A percentile compares a stretch with the other conserved stretches of the same genome.
Evolutionary conservation across 805 yeast species (phyloP).

Genomic region (Hanseniaspora meyeri): DNA sequence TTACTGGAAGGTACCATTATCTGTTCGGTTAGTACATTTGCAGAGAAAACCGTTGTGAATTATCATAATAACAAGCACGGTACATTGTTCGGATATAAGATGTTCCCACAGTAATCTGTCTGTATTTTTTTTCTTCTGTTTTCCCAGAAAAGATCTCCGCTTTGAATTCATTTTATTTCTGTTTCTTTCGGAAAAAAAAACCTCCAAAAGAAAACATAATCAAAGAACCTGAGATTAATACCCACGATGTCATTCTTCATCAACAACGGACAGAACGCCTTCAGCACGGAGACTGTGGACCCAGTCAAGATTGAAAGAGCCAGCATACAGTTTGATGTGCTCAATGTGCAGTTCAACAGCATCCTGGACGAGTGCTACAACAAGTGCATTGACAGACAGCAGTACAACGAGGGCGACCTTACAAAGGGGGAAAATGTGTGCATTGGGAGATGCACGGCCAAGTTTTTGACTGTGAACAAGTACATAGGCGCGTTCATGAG

Average conservation of each 20-base stretch:
- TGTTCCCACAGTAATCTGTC: too few species aligned
- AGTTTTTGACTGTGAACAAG: constrained; percentile 63
- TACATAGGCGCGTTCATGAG: constrained; percentile 44
- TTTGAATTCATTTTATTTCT: too few species aligned
- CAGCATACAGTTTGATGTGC: constrained; percentile 54
- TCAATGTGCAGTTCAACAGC: constrained; percentile 41
- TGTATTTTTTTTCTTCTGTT: too few species aligned
- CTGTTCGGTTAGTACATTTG: too few species aligned
- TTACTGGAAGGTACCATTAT: too few species aligned
- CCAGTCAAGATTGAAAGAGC: constrained; percentile 52
- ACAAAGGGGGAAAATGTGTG: constrained; percentile 76
- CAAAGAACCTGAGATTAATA: too few species aligned
- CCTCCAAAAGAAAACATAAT: too few species aligned
- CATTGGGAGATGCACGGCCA: constrained; percentile 73
- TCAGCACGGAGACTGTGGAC: constrained; percentile 30
- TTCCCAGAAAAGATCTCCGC: too few species aligned
- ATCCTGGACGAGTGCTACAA: constrained; percentile 49
- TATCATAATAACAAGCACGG: too few species aligned
- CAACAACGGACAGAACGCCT: constrained; percentile 17
- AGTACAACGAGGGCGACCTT: constrained; percentile 73
- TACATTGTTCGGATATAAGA: too few species aligned
- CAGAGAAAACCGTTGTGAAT: too few species aligned
- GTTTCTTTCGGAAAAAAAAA: too few species aligned
- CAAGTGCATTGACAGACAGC: constrained; percentile 70
- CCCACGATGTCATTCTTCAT: constrained; percentile 53